These are phyloP conservation scores for Bullera alba DNA, from an alignment of 768 basidiomycete genomes.

Conservation along the genomic window DNA sequence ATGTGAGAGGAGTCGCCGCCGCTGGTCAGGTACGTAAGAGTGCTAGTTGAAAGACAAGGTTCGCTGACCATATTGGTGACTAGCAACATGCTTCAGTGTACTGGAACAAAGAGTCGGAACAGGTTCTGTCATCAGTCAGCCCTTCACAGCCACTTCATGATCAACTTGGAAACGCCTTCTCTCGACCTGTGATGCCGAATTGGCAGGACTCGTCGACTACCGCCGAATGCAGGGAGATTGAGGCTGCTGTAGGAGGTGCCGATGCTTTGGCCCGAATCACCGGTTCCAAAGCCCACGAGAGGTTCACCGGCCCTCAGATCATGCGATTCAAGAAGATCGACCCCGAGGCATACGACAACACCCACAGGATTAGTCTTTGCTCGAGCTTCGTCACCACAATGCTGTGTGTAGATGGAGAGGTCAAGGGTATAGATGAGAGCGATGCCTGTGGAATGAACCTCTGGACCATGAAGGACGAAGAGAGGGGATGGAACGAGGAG, in stretches of 20 bases:
- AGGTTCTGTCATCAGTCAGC: constrained; percentile 55
- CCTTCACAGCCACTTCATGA: constrained; percentile 52
- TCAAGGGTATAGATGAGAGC: constrained; percentile 76
- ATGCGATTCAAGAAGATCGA: constrained; percentile 53
- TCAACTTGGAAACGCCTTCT: constrained; percentile 66
- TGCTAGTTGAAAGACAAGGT: constrained; percentile 37
- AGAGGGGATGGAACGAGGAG: constrained; percentile 58
- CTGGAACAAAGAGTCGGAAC: constrained; percentile 60
- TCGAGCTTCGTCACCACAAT: constrained; percentile 77
- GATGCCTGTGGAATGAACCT: constrained; percentile 89
- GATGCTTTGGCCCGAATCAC: constrained; percentile 67
- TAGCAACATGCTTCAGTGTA: constrained; percentile 68
- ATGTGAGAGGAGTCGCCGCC: constrained; percentile 23
- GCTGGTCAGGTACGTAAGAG: constrained; percentile 27
- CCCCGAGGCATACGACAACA: constrained; percentile 51
- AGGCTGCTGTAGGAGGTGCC: constrained; percentile 61
- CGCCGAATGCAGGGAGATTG: constrained; percentile 62
- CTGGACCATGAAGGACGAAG: constrained; percentile 65
- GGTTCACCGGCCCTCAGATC: constrained; percentile 83
- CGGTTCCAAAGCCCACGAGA: constrained; percentile 76
- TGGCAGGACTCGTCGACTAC: constrained; percentile 90
- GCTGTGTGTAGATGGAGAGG: constrained; percentile 58
- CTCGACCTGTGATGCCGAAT: constrained; percentile 63
- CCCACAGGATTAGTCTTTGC: constrained; percentile 66
- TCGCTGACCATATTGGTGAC: constrained; percentile 51